Conservation (phyloP, 2,329 filamentous ascomycete species). For the Botrytis galanthina region DNA sequence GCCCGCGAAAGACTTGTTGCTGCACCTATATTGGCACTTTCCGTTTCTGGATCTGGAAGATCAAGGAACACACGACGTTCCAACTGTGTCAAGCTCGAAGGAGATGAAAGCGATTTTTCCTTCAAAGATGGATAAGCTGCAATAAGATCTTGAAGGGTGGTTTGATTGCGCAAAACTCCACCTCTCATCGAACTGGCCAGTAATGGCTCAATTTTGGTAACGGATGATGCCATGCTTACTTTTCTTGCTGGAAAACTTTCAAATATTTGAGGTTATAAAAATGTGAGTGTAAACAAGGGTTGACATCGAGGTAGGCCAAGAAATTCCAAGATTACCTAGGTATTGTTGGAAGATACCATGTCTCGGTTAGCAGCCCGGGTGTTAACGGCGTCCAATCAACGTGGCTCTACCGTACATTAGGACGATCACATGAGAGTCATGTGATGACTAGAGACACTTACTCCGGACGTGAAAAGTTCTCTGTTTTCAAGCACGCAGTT, state of each 20-base stretch:
- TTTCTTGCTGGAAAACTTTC: not conserved
- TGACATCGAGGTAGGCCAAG: not conserved
- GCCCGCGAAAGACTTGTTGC: conserved; percentile 16
- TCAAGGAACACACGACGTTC: conserved; percentile 19
- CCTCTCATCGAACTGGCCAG: conserved; percentile 12
- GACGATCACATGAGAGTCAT: not conserved
- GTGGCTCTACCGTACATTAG: not conserved
- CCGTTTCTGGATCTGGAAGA: conserved; percentile 18
- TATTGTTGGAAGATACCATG: not conserved
- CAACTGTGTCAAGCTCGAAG: conserved; percentile 7
- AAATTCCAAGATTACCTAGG: not conserved
- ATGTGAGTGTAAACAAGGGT: not conserved
- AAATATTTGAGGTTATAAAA: not conserved
- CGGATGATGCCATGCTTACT: not conserved
- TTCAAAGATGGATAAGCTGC: conserved; percentile 19
- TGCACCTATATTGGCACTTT: conserved; percentile 15
- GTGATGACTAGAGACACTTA: not conserved
- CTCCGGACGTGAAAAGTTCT: not conserved
- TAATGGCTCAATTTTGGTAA: not conserved
- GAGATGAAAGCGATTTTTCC: conserved; percentile 18
- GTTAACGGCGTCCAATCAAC: not conserved
- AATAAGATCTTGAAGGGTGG: conserved; percentile 16
- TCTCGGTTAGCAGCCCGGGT: not conserved
- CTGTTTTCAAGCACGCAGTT: not conserved
- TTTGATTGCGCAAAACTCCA: conserved; percentile 17